phyloP scores from a whole-genome alignment of 257 asterid species.

The Primulina tabacum region DNA sequence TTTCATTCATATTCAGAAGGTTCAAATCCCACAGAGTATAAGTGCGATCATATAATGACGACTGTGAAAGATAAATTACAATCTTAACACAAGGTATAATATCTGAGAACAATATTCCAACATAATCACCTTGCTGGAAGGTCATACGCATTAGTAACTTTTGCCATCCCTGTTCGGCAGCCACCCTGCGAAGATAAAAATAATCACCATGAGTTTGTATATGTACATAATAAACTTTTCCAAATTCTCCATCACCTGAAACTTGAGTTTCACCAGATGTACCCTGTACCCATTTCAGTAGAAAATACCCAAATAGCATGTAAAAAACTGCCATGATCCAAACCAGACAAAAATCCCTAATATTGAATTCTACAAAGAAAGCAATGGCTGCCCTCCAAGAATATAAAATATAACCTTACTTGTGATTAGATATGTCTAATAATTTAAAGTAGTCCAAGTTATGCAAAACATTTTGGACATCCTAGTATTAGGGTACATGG shows the following conservation, averaged over 20 bases:
- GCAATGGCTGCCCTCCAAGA: conserved; percentile 4
- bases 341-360: background rate
- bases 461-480: conserved; percentile 2
- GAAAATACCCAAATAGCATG: background rate
- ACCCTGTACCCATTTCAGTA: background rate
- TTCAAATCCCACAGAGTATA: conserved; percentile 7
- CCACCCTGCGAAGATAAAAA: conserved; percentile 65
- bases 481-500: conserved; percentile 1
- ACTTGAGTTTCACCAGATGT: conserved; percentile 1
- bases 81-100: conserved; percentile 15
- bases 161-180: conserved; percentile 99
- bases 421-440: background rate
- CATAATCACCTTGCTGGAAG: conserved; percentile 86
- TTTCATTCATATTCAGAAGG: conserved; percentile 10
- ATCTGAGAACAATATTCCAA: background rate
- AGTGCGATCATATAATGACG: conserved; percentile 14
- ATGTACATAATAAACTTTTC: conserved; percentile 16
- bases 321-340: conserved; percentile 4
- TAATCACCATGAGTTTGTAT: conserved; percentile 27
- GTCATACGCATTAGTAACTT: conserved; percentile 71
- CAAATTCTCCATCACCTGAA: conserved; percentile 10
- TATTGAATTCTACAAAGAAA: conserved; percentile 6
- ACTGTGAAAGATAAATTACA: conserved; percentile 2
- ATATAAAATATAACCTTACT: background rate
- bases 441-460: background rate